Conservation (phyloP, 202 grass and related monocot species). For the Miscanthus sacchariflorus region DNA sequence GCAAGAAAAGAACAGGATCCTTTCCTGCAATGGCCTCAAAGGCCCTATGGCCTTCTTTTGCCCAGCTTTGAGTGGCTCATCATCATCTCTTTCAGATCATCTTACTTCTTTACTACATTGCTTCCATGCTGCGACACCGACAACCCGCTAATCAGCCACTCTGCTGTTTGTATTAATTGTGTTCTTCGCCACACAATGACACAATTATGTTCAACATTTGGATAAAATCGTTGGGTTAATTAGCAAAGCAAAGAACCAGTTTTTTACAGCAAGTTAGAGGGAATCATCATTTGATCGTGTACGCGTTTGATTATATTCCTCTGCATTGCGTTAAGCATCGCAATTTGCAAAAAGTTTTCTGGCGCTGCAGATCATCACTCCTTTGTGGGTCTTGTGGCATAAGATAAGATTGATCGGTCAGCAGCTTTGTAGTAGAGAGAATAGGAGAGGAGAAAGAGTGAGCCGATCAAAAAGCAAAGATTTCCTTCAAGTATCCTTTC, state of each 20-base stretch:
- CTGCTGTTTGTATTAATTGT: too few relatives aligned
- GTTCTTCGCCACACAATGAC: not conserved
- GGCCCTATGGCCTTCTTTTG: not conserved
- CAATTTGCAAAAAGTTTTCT: not conserved
- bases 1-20: constrained; percentile 54
- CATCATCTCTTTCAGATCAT: not conserved
- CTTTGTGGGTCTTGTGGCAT: not conserved
- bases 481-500: constrained; percentile 22
- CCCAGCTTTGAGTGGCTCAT: constrained; percentile 28
- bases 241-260: not conserved
- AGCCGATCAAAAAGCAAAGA: constrained; percentile 33
- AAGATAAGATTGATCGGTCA: constrained; percentile 12
- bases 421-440: not conserved
- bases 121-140: not conserved
- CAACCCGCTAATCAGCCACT: not conserved
- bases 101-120: not conserved
- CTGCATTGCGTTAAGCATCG: not conserved
- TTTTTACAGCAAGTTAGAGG: not conserved
- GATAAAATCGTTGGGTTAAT: not conserved
- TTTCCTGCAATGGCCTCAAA: constrained; percentile 48
- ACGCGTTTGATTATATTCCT: not conserved
- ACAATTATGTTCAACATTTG: not conserved
- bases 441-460: constrained; percentile 24
- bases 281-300: not conserved
- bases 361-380: not conserved